phyloP scores from a whole-genome alignment of 73 alveolate genomes.

The Paramecium caudatum region DNA sequence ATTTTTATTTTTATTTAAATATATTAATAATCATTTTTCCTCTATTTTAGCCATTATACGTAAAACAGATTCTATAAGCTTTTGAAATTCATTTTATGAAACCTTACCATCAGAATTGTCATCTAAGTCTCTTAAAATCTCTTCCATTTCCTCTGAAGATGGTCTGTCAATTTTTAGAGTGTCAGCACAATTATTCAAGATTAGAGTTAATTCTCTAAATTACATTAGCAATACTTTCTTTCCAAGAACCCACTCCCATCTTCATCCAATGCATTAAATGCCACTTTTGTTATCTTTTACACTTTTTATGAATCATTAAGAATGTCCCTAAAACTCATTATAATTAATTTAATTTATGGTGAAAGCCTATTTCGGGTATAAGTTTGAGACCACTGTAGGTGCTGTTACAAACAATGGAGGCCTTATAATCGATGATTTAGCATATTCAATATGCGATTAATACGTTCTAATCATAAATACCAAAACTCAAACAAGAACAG shows the following conservation, averaged over 20 bases:
- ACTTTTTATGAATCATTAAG: conserved; percentile 9
- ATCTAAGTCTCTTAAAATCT: conserved; percentile 85
- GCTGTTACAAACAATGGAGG: conserved; percentile 43
- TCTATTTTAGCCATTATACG: conserved; percentile 78
- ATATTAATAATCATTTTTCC: conserved; percentile 56
- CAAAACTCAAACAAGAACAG: not conserved
- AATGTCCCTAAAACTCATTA: conserved; percentile 59
- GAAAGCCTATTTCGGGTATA: conserved; percentile 62
- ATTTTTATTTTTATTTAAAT: conserved; percentile 12
- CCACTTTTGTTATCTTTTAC: conserved; percentile 36
- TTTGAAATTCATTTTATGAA: conserved; percentile 80
- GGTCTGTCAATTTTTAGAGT: conserved; percentile 85
- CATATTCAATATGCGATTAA: conserved; percentile 6
- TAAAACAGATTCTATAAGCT: conserved; percentile 80
- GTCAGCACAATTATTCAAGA: conserved; percentile 80
- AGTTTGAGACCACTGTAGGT: not conserved
- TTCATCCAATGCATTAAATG: conserved; percentile 86
- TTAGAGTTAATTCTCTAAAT: conserved; percentile 77
- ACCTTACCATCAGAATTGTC: conserved; percentile 85
- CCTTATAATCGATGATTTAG: not conserved
- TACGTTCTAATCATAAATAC: conserved; percentile 20
- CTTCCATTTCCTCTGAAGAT: conserved; percentile 83
- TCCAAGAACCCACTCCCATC: conserved; percentile 79
- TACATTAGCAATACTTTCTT: not conserved
- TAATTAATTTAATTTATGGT: conserved; percentile 56